Base-by-base conservation (phyloP, 1,284 basidiomycete species). In the Ustilago xerochloae region DNA sequence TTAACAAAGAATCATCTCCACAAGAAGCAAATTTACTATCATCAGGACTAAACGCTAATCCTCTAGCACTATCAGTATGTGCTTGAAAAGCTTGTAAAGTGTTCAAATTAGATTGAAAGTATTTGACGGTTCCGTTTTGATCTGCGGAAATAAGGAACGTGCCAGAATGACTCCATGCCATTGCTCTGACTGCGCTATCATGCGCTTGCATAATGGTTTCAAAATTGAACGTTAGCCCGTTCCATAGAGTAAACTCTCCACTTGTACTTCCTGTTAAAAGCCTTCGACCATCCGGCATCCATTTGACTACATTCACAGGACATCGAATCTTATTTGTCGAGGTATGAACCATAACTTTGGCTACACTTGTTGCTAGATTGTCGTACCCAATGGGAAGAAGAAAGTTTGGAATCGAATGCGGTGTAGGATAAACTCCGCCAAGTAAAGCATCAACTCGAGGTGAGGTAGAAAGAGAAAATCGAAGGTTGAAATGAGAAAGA, bases 171-270 rank as follows among this genome's bases (percentile, higher is more conserved):
- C 92, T 92, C 87, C 96, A 99, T 9, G 90, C 87, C 83, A 98
- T 90, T 0, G 93, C 89, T 35, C 95, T 92, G 63, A 99, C 93
- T 20, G 94, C 92, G 9, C 91, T 91, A 84, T 99, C 96, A 86
- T 99, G 97, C 0, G 95, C 96, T 83, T 97, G 95, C 41, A 98
- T 89, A 80, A 99, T 98, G 0, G 96, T 97, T 85, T 99, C 96
- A 84, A 99, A 99, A 87, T 99, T 98, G 90, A 98, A 99, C 0
- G 96, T 98, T 30, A 97, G 88, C 18, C 95, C 96, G 81, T 99
- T 99, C 96, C 97, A 99, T 6, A 99, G 89, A 0, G 96, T 98
- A 85, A 99, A 98, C 85, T 99, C 96, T 57, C 97, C 97, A 75
- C 92, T 94, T 28, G 94, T 94, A 16, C 94, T 95, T 24, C 96